Evolutionary conservation across 2,329 filamentous ascomycete genomes (phyloP).

Genomic region (Hypoxylon sp.): DNA sequence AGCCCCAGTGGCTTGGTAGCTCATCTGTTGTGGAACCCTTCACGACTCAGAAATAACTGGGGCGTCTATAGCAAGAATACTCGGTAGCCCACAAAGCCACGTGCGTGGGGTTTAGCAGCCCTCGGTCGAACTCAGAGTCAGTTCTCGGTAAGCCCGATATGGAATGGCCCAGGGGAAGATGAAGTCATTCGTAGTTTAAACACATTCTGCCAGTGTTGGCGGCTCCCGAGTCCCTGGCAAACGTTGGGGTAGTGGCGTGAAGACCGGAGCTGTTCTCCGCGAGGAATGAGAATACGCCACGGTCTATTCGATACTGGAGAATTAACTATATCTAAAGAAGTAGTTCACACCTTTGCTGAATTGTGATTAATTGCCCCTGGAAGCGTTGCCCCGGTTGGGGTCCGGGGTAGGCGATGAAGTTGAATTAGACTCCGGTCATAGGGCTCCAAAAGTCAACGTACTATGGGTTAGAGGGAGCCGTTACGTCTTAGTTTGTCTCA

Average conservation of each 20-base stretch:
- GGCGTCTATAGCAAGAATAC: background rate
- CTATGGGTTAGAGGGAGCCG: background rate
- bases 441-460: background rate
- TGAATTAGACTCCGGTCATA: background rate
- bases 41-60: constrained; percentile 25
- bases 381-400: too few relatives aligned
- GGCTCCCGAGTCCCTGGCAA: background rate
- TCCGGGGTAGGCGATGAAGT: background rate
- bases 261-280: too few relatives aligned
- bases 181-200: background rate
- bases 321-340: background rate
- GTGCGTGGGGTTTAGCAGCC: background rate
- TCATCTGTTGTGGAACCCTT: constrained; percentile 3
- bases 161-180: background rate
- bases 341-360: background rate
- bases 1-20: background rate
- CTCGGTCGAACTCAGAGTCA: constrained; percentile 4
- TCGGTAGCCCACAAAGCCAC: background rate
- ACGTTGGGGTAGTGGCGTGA: too few relatives aligned
- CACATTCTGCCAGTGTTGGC: background rate
- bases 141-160: background rate
- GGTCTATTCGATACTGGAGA: background rate
- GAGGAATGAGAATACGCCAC: too few relatives aligned
- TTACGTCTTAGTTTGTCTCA: background rate
- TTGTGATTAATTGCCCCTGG: background rate